Evolutionary conservation across 1,284 basidiomycete species (phyloP).

Genomic region (Naganishia liquefaciens): DNA sequence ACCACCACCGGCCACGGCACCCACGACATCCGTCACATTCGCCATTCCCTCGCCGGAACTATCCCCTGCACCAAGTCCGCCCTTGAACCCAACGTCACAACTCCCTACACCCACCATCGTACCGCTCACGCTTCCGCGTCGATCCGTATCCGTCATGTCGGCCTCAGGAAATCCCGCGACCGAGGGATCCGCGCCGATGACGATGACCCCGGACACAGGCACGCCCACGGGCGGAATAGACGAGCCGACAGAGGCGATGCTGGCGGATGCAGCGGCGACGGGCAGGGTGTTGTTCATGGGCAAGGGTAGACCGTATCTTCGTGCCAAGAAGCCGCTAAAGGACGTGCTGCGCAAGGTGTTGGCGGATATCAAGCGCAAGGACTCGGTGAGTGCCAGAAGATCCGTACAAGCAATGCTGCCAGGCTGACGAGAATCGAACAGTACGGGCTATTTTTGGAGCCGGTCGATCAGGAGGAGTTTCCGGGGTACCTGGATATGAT

Average conservation of each 20-base stretch:
- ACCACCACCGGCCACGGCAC: not conserved
- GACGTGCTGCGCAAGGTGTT: slow-evolving; percentile 17
- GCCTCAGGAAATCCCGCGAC: not conserved
- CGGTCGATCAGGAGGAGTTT: slow-evolving; percentile 48
- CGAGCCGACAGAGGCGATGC: slow-evolving; percentile 2
- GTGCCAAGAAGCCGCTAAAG: slow-evolving; percentile 20
- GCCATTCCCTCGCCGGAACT: slow-evolving; percentile 15
- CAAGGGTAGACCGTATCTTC: slow-evolving; percentile 7
- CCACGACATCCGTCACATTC: slow-evolving; percentile 12
- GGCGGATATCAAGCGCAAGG: slow-evolving; percentile 18
- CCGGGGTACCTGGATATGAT: slow-evolving; percentile 50
- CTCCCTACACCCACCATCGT: not conserved
- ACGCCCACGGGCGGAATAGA: slow-evolving; percentile 1
- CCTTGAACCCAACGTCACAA: not conserved
- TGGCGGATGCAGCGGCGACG: slow-evolving; percentile 1
- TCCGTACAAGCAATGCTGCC: not conserved
- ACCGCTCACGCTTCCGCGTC: not conserved
- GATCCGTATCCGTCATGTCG: slow-evolving; percentile 15
- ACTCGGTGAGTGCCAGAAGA: not conserved
- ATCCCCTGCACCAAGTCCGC: not conserved
- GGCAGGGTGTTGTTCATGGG: slow-evolving; percentile 16
- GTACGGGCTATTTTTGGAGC: slow-evolving; percentile 51
- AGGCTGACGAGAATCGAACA: not conserved
- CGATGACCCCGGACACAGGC: not conserved
- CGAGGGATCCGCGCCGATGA: not conserved